These are phyloP conservation scores for Nakazawaea ernobii DNA, from an alignment of 805 yeast genomes.

Conservation along the genomic window DNA sequence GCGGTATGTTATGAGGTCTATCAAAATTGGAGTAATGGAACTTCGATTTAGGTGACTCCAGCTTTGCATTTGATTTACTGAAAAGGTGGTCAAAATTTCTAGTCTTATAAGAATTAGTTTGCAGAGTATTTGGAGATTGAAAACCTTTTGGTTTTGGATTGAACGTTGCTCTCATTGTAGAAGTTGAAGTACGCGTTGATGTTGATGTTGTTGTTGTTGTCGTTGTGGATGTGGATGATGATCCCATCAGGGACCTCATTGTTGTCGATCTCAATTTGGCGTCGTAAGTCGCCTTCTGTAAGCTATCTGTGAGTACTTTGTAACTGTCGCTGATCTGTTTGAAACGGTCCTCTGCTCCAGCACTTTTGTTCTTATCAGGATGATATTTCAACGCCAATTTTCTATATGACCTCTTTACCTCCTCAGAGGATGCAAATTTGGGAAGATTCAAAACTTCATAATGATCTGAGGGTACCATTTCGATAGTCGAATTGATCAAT, in stretches of 20 bases:
- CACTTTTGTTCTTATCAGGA: conserved; percentile 71
- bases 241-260: conserved; percentile 4
- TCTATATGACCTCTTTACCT: conserved; percentile 75
- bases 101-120: conserved; percentile 1
- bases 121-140: conserved; percentile 3
- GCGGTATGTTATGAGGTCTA: not conserved
- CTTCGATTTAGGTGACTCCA: conserved; percentile 7
- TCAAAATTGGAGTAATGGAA: conserved; percentile 8
- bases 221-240: not conserved
- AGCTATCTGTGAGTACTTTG: not conserved
- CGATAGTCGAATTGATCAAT: not conserved
- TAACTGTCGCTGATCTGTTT: conserved; percentile 6
- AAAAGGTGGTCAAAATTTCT: conserved; percentile 10
- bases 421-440: conserved; percentile 44
- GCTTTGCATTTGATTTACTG: not conserved
- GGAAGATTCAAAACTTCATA: conserved; percentile 58
- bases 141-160: conserved; percentile 5
- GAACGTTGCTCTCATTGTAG: conserved; percentile 6
- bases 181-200: not conserved
- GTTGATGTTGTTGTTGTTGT: conserved; percentile 1
- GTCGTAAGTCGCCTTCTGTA: conserved; percentile 1
- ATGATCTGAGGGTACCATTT: conserved; percentile 30
- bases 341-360: conserved; percentile 17
- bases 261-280: conserved; percentile 2
- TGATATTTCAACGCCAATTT: conserved; percentile 67